Base-by-base conservation (phyloP, 2,329 filamentous ascomycete species). In the Xylariaceae sp. region DNA sequence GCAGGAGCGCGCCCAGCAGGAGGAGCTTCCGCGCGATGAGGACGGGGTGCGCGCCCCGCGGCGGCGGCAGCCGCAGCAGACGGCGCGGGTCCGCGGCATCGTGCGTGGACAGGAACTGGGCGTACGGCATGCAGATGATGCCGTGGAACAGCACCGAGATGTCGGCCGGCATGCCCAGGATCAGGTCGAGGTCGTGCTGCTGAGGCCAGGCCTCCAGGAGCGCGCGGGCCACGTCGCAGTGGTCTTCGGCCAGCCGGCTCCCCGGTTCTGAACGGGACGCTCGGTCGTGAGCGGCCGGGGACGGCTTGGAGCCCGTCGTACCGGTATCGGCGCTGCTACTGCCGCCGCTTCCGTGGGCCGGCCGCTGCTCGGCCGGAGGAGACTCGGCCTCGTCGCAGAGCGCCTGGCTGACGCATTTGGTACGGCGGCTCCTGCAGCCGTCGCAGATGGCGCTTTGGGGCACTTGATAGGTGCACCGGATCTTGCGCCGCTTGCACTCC, bases 401-500 rank as follows among this genome's bases (percentile, higher is more conserved):
- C 31, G 72, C 67, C 40, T 76, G 71, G 38, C 66, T 60, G 19
- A 71, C 45, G 35, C 70, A 73, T 24, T 43, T 41, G 0, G 58
- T 55, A 1, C 61, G 56, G 1, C 71, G 62, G 5, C 62, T 50
- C 14, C 56, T 51, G 41, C 72, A 77, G 3, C 58, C 61, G 19
- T 61, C 51, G 37, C 72, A 75, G 2, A 63, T 43, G 3, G 52
- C 36, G 5, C 64, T 59, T 3, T 53, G 43, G 4, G 58, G 47
- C 3, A 56, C 46, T 9, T 55, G 49, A 38, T 70, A 67, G 12
- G 59, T 62, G 46, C 72, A 77, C 3, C 61, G 57, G 5, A 67
- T 60, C 53, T 77, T 77, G 16, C 70, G 62, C 32, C 67, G 61
- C 51, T 71, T 71, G 59, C 72, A 77, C 43, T 75, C 70, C 70